Conservation (phyloP, 805 yeast species). For the Saturnispora besseyi region DNA sequence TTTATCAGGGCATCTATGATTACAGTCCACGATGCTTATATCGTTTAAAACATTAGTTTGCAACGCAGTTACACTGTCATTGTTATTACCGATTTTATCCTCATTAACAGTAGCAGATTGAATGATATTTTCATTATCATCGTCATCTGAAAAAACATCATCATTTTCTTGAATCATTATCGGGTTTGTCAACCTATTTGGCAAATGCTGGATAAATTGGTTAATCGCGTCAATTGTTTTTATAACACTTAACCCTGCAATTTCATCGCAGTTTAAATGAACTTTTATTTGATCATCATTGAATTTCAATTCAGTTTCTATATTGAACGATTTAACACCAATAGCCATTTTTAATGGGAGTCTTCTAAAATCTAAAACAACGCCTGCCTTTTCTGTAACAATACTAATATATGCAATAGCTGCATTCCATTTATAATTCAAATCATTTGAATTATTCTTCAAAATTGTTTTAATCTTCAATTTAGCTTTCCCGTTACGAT, state of each 20-base stretch:
- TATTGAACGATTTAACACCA: slow-evolving; percentile 20
- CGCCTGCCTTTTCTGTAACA: slow-evolving; percentile 21
- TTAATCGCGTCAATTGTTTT: slow-evolving; percentile 1
- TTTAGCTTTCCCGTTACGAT: slow-evolving; percentile 7
- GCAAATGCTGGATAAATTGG: neutral
- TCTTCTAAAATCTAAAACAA: slow-evolving; percentile 37
- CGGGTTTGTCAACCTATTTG: neutral
- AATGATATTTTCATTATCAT: slow-evolving; percentile 13
- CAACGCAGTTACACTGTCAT: neutral
- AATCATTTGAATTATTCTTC: slow-evolving; percentile 16
- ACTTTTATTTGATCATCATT: slow-evolving; percentile 22
- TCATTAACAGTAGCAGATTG: neutral
- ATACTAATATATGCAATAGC: slow-evolving; percentile 8
- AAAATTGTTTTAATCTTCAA: slow-evolving; percentile 28
- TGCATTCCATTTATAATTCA: slow-evolving; percentile 11
- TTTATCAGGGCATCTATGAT: slow-evolving; percentile 35
- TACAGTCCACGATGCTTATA: slow-evolving; percentile 24
- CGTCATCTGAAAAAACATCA: slow-evolving; percentile 21
- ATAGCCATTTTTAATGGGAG: slow-evolving; percentile 23
- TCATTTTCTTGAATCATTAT: slow-evolving; percentile 14
- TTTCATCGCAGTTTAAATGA: slow-evolving; percentile 31
- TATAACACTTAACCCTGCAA: slow-evolving; percentile 25
- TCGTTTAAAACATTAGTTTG: neutral
- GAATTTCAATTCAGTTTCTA: slow-evolving; percentile 19
- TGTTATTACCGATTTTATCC: too few relatives aligned